phyloP scores from a whole-genome alignment of 176 grass and related monocot genomes.

The Dendrocalamus sinicus region DNA sequence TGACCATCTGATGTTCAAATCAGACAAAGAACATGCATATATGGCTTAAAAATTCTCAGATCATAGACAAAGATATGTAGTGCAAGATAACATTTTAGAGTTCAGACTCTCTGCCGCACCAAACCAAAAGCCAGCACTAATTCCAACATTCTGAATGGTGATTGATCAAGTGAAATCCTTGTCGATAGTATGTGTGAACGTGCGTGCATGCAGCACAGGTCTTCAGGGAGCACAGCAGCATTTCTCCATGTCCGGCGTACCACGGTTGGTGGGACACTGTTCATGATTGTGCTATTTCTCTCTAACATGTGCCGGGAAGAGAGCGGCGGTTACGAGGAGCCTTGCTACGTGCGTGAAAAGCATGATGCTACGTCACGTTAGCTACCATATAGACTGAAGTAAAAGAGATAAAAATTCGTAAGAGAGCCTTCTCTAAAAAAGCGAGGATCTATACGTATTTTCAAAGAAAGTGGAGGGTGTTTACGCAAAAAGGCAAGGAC shows the following conservation, averaged over 20 bases:
- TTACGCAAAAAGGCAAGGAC: too few species aligned
- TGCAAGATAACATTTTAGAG: neutral
- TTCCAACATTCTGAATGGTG: neutral
- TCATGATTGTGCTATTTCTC: neutral
- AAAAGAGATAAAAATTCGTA: too few species aligned
- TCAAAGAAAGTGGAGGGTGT: too few species aligned
- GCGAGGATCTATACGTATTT: too few species aligned
- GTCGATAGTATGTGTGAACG: neutral
- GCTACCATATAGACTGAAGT: too few species aligned
- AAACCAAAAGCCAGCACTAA: neutral
- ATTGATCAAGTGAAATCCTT: neutral
- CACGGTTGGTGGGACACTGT: neutral
- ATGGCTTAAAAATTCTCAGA: neutral
- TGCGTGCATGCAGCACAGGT: neutral
- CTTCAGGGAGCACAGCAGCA: neutral
- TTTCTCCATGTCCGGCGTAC: neutral
- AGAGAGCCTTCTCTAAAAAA: too few species aligned
- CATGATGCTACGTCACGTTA: accelerated
- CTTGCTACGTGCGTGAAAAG: too few species aligned
- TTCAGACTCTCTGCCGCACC: neutral
- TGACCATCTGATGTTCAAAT: neutral
- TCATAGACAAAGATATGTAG: neutral
- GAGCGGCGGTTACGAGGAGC: too few species aligned
- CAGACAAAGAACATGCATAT: neutral
- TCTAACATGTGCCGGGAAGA: too few species aligned